Conservation (phyloP, 257 asterid genomes). For the Solanum sejunctum region DNA sequence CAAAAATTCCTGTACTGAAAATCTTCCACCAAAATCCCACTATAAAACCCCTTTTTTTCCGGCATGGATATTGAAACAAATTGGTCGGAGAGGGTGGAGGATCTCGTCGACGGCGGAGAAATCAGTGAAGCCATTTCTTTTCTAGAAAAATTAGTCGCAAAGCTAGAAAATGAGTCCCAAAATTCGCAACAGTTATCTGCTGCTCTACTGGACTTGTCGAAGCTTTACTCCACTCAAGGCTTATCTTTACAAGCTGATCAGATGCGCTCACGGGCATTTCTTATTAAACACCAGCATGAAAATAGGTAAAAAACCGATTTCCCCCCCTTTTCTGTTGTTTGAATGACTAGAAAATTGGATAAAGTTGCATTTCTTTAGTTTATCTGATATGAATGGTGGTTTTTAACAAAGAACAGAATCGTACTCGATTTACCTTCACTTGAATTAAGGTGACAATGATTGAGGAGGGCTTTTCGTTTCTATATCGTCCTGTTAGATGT, state of each 20-base stretch:
- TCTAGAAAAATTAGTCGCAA: conserved; percentile 45
- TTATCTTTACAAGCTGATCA: conserved; percentile 57
- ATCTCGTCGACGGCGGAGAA: conserved; percentile 47
- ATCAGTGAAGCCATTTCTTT: conserved; percentile 34
- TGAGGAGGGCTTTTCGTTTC: neutral
- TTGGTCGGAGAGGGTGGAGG: conserved; percentile 81
- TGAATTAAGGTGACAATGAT: neutral
- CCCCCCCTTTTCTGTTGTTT: neutral
- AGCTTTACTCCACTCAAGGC: conserved; percentile 48
- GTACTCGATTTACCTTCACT: neutral
- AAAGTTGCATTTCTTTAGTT: neutral
- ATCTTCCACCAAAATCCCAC: neutral
- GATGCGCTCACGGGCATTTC: conserved; percentile 40
- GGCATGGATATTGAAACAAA: neutral
- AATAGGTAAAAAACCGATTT: conserved; percentile 23
- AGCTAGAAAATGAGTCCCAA: conserved; percentile 26
- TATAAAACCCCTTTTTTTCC: neutral
- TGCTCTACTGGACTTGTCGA: conserved; percentile 62
- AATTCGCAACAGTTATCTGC: conserved; percentile 12
- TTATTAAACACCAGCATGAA: conserved; percentile 22
- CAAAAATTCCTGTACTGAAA: neutral
- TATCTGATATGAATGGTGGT: neutral
- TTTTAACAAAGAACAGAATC: neutral
- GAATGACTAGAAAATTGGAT: neutral
- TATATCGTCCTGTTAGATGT: neutral